Evolutionary conservation across 2,329 filamentous ascomycete species (phyloP), one percentile per base, ranked within the genome.

Genomic region (Acrocalymma vagum): DNA sequence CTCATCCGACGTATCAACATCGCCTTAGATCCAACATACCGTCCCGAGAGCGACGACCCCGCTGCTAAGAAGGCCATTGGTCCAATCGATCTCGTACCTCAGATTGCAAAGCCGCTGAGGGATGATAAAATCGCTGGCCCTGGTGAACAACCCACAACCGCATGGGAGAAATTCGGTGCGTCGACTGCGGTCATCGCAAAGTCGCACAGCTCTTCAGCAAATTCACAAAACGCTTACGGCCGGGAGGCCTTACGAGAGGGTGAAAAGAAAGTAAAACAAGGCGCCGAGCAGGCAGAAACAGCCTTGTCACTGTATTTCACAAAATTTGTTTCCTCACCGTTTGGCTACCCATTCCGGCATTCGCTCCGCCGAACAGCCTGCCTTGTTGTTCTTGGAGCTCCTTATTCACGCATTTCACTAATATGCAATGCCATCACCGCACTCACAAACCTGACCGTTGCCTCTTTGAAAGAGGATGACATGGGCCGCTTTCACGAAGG

Each of bases 401-500:
- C 91, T 0, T 84, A 87, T 59, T 87, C 86, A 3, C 84, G 88
- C 60, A 47, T 63, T 16, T 58, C 55, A 7, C 48, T 59, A 8
- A 61, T 71, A 25, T 60, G 58, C 41, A 68, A 70, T 62, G 87
- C 89, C 2, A 78, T 85, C n/a, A 83, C 84, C 44, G 81, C 86
- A 0, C 72, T 94, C 25, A 83, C 82, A 9, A 78, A 80, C 33
- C 77, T 97, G 18, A 81, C 88, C 1, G 80, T 90, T 4, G 81
- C 81, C 48, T 93, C 88, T 67, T 72, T 96, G 38, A 75, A 76
- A 3, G 92, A 97, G 68, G 93, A 97, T 65, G 80, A 80, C 30
- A 94, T 85, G 62, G 93, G 93, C 10, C 88, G 89, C 55, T 93
- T 95, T n/a, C 87, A 95, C 53, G 79, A 84, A 28, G 88, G 94